phyloP scores from a whole-genome alignment of 257 asterid genomes.

The Solanum okadae region DNA sequence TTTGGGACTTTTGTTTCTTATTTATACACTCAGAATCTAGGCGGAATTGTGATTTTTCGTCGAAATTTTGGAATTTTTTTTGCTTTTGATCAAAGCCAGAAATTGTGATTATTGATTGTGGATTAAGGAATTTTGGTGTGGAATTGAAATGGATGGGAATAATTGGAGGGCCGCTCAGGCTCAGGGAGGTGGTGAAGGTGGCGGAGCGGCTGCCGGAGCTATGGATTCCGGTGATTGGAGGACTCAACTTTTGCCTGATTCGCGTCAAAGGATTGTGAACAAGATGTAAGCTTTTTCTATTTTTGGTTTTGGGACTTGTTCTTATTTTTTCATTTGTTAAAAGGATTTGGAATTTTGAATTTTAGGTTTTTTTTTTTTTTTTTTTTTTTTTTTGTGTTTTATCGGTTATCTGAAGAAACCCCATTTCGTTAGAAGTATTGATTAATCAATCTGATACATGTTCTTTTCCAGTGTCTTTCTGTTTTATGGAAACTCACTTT shows the following conservation, averaged over 20 bases:
- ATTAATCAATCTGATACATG: neutral
- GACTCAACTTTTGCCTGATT: slow-evolving; percentile 49
- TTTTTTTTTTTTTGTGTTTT: neutral
- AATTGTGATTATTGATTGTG: neutral
- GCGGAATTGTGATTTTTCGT: neutral
- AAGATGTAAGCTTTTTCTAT: slow-evolving; percentile 30
- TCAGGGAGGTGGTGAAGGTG: slow-evolving; percentile 36
- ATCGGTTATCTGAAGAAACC: neutral
- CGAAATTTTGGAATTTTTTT: neutral
- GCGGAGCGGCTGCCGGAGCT: neutral
- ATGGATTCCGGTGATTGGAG: slow-evolving; percentile 74
- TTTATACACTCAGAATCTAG: too few species aligned
- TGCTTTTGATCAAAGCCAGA: neutral
- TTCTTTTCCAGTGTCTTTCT: neutral
- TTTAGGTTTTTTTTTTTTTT: neutral
- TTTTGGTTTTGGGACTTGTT: neutral
- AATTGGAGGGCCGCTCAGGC: slow-evolving; percentile 55
- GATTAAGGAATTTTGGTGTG: neutral
- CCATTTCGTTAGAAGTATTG: neutral
- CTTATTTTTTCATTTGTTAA: neutral
- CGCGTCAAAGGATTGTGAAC: slow-evolving; percentile 67
- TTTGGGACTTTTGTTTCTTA: too few species aligned
- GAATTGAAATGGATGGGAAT: slow-evolving; percentile 34
- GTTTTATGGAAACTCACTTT: neutral
- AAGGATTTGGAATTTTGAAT: neutral